Base-by-base conservation (phyloP, 148 eudicot species). In the Cornus florida region DNA sequence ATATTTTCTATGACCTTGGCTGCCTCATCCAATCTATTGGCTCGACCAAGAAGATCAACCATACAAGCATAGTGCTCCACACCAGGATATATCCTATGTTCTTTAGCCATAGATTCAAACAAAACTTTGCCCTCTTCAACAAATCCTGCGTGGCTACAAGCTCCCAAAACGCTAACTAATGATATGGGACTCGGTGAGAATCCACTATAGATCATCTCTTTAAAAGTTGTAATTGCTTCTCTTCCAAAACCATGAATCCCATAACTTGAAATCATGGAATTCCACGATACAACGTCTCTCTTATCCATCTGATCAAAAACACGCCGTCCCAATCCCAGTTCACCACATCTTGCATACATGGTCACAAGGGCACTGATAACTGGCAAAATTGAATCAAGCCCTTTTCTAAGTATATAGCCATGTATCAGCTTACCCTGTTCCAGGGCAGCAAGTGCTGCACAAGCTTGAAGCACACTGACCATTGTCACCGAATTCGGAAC, bases 11-110 rank as follows among this genome's bases (percentile, higher is more conserved):
- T 89, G 65, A 93, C 62, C 56, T 84, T 82, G 64, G 88, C 89
- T 32, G 99, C 99, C 86, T 96, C 98, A 28, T 86, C 88, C 77
- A 96, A 83, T 69, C 70, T 84, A 79, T 96, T 93, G 43, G 99
- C 99, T 75, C 99, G 93, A n/a, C 99, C 99, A 46, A 93, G 90
- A 81, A 93, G 86, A 87, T 96, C 99, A 67, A 96, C 97, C 89
- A 96, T 86, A 70, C 91, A 92, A 46, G 98, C 99, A 82, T 93
- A 96, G 71, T 96, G 99, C 83, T 93, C 99, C 71, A 82, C 88
- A 69, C 81, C 85, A 16, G 98, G 97, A 62, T 78, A 78, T 73
- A 96, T 86, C 46, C 84, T 82, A 80, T 93, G 89, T 22, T 85
- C 77, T 76, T 84, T 82, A 5, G 76, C 81, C 92, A 96, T 93